These are phyloP conservation scores for Trichocomaceae sp. DNA, from an alignment of 2,329 filamentous ascomycete genomes.

Conservation along the genomic window DNA sequence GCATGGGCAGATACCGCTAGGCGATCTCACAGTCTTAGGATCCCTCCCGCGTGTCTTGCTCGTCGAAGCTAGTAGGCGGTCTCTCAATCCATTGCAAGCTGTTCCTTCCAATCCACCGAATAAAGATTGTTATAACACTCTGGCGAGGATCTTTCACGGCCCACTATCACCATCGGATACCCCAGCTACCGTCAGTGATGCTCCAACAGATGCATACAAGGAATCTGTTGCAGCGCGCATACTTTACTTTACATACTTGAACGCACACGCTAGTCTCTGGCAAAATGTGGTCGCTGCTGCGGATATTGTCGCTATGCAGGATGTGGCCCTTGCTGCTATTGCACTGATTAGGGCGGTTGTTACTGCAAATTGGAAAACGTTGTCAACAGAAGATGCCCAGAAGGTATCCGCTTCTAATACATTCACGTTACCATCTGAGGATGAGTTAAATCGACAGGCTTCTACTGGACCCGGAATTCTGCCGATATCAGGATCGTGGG, in stretches of 20 bases:
- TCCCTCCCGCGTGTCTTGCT: slow-evolving; percentile 51
- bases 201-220: slow-evolving; percentile 33
- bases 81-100: slow-evolving; percentile 40
- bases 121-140: slow-evolving; percentile 48
- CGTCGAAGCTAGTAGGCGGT: slow-evolving; percentile 38
- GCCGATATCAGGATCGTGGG: slow-evolving; percentile 43
- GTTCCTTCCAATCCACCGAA: slow-evolving; percentile 49
- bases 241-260: slow-evolving; percentile 50
- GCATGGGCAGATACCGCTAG: slow-evolving; percentile 47
- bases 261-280: slow-evolving; percentile 48
- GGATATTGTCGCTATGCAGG: slow-evolving; percentile 52
- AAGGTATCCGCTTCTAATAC: slow-evolving; percentile 21
- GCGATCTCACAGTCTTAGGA: slow-evolving; percentile 52
- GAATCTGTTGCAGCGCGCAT: slow-evolving; percentile 50
- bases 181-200: slow-evolving; percentile 21
- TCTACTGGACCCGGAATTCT: slow-evolving; percentile 30
- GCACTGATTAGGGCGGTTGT: slow-evolving; percentile 47
- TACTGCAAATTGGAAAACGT: slow-evolving; percentile 48
- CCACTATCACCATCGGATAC: slow-evolving; percentile 36
- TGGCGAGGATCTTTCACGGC: slow-evolving; percentile 52
- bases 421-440: slow-evolving; percentile 37
- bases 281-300: slow-evolving; percentile 46
- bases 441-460: slow-evolving; percentile 30
- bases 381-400: slow-evolving; percentile 26
- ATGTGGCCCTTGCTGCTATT: slow-evolving; percentile 51